Evolutionary conservation across 2,329 filamentous ascomycete species (phyloP).

Genomic region (Zasmidium angulare): DNA sequence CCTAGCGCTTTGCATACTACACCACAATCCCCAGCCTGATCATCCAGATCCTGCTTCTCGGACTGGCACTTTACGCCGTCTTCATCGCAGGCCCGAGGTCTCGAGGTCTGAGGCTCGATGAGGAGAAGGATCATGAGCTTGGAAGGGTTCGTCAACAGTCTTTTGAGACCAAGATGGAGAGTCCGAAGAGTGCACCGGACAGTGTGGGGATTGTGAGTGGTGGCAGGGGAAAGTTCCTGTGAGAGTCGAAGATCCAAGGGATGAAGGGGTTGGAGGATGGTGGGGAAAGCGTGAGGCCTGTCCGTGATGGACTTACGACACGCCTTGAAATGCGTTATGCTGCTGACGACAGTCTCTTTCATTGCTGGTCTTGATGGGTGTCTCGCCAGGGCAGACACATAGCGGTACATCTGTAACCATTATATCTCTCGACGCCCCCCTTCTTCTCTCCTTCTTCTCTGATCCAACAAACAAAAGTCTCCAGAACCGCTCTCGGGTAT

Average conservation of each 20-base stretch:
- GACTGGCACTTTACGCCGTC: conserved; percentile 20
- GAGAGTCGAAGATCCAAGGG: no score
- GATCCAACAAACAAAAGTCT: no score
- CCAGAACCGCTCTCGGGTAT: no score
- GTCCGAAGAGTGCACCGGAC: conserved; percentile 16
- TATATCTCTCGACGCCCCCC: no score
- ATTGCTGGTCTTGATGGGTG: no score
- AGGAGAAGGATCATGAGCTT: conserved; percentile 27
- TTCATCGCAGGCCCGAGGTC: not conserved
- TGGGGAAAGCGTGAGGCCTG: no score
- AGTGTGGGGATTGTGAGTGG: conserved; percentile 15
- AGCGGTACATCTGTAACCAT: no score
- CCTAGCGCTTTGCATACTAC: conserved; percentile 45
- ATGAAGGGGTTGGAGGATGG: not conserved
- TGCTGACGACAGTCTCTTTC: no score
- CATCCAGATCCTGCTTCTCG: conserved; percentile 35
- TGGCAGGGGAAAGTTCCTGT: not conserved
- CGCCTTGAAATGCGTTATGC: no score
- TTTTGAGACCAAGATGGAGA: conserved; percentile 23
- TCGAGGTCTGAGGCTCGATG: conserved; percentile 15
- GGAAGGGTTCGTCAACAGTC: conserved; percentile 7
- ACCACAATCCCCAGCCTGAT: conserved; percentile 44
- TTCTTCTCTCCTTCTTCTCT: no score
- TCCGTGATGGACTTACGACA: no score
- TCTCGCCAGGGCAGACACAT: no score